Conservation (phyloP, 73 alveolate genomes). For the Vitrella brassicaformis region DNA sequence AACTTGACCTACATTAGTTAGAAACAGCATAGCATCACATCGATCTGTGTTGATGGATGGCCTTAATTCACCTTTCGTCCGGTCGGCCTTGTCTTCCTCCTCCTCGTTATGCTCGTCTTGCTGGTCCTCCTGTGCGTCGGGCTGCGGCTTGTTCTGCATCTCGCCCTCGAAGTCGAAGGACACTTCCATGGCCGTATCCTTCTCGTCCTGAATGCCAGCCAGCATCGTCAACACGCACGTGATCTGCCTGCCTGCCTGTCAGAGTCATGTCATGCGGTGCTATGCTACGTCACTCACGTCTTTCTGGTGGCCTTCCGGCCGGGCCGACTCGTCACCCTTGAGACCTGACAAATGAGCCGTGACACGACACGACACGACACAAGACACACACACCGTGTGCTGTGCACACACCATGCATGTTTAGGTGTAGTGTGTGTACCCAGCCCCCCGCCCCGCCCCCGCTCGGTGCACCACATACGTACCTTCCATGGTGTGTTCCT, state of each 20-base stretch:
- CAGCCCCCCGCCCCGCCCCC: no score
- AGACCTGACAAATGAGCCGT: no score
- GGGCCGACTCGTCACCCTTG: background rate
- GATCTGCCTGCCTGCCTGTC: no score
- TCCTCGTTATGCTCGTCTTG: constrained; percentile 19
- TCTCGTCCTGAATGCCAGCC: no score
- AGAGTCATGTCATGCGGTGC: no score
- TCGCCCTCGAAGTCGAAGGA: background rate
- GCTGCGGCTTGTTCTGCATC: background rate
- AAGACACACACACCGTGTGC: no score
- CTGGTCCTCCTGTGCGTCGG: background rate
- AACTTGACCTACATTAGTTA: constrained; percentile 2
- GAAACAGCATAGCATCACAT: background rate
- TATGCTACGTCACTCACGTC: no score
- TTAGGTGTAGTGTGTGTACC: no score
- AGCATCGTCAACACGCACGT: no score
- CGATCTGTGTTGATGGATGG: background rate
- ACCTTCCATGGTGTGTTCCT: background rate
- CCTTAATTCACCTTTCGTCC: background rate
- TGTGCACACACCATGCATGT: no score
- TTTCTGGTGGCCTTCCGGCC: background rate
- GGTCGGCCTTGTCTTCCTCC: constrained; percentile 6
- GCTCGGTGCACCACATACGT: no score
- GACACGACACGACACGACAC: background rate
- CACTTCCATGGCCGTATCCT: background rate